Evolutionary conservation across 345 rosid genomes (phyloP), one percentile per base, ranked within the genome.

Genomic region (Murraya koenigii): DNA sequence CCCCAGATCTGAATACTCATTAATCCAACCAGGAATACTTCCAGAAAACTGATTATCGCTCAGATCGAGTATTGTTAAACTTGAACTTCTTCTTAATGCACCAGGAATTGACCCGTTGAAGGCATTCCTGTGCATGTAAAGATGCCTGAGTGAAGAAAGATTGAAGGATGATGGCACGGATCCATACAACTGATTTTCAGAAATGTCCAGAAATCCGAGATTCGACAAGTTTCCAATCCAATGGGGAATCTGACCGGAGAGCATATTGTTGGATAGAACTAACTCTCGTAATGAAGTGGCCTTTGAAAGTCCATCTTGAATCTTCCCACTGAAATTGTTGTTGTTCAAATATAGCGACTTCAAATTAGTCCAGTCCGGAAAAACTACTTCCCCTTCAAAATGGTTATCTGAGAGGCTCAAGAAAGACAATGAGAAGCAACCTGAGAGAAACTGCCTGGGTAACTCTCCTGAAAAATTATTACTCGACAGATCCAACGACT

Each of bases 391-490:
- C 35, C 58, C 36, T 2, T 69, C 36, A 47, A 69, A 26, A 0
- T 69, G 47, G 55, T 44, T 44, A 13, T 25, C 3, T 6, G 72
- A 69, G 3, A 69, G 72, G 20, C 4, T 26, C n/a, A 69, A 19
- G 0, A 2, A 5, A 13, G 20, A 4, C 55, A 44, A 44, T 0
- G 58, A 44, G 56, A 25, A 25, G n/a, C 58, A 69, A 44, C 58
- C 72, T 25, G 9, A 2, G 10, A 25, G 2, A 25, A 44, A 69
- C 15, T 44, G 22, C 6, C 6, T 14, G 2, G 72, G 56, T 44
- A 69, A 25, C 5, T 25, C 72, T 69, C 72, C 72, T 23, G 72
- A 69, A 44, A 69, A 44, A 14, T 25, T 25, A 26, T 69, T 69
- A 5, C n/a, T 14, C 6, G 72, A 69, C 14, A 44, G 15, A 69